Evolutionary conservation across 441 rosid genomes (phyloP).

Genomic region (Adansonia grandidieri): DNA sequence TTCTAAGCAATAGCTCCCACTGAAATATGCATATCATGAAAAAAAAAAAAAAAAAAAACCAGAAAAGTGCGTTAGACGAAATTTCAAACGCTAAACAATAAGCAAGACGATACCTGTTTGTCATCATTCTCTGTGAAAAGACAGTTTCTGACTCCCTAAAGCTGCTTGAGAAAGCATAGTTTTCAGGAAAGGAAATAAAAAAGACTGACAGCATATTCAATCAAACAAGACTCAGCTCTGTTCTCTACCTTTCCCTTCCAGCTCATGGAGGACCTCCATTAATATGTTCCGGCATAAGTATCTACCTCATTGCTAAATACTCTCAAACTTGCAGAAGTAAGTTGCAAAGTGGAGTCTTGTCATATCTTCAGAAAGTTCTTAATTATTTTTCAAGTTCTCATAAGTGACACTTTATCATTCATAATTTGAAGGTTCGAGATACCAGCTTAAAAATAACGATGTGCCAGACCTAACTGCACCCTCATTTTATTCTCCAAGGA

Average conservation of each 20-base stretch:
- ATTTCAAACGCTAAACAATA: neutral
- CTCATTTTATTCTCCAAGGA: neutral
- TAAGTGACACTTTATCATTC: neutral
- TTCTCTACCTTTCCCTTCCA: constrained; percentile 87
- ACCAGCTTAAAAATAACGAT: neutral
- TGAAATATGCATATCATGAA: neutral
- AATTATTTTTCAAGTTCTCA: neutral
- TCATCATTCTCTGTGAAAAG: constrained; percentile 89
- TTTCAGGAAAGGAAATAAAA: neutral
- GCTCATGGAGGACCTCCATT: constrained; percentile 81
- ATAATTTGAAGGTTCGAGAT: constrained; percentile 9
- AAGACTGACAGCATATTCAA: constrained; percentile 18
- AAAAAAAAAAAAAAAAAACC: neutral
- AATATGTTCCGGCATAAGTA: constrained; percentile 78
- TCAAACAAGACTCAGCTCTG: constrained; percentile 17
- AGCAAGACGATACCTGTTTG: constrained; percentile 61
- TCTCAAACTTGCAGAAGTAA: constrained; percentile 73
- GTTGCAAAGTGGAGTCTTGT: constrained; percentile 27
- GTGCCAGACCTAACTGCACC: neutral
- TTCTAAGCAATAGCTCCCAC: neutral
- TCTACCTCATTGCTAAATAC: constrained; percentile 79
- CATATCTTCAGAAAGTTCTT: constrained; percentile 1
- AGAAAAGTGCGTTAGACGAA: neutral
- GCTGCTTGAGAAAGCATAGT: neutral
- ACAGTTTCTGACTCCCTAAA: constrained; percentile 68